Base-by-base conservation (phyloP, 2,329 filamentous ascomycete species). In the Monilinia polystroma region DNA sequence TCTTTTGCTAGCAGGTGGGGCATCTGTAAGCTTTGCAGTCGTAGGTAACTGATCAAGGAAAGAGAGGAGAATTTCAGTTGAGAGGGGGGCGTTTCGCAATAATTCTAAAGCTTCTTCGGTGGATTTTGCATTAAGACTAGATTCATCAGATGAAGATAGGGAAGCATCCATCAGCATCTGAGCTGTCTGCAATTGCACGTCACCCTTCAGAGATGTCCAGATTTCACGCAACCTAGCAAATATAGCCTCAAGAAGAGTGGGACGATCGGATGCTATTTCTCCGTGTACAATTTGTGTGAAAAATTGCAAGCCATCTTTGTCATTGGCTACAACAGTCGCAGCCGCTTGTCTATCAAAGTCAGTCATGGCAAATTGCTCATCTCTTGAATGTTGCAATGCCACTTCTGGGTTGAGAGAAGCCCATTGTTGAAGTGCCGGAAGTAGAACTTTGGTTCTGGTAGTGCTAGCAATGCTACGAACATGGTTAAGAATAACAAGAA, bases 1-100 rank as follows among this genome's bases (percentile, higher is more conserved):
- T 69, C 92, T 84, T 81, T 96, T 97, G 70, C 88, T 88, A 1
- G 90, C 85, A 12, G 90, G 89, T 16, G 88, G 85, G 66, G 89
- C 87, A 57, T 87, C 88, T 53, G 89, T 87, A 78, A 93, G 84
- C 72, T 90, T 87, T 3, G 88, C 84, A n/a, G 89, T 85, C 18
- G 87, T 88, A 67, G 92, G 90, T 52, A 97, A 84, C 32, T 86
- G 87, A 70, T 90, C 85, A 10, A 97, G 79, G 77, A 96, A 92
- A 58, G 84, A 83, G 0, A 87, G 80, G 11, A 97, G 83, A 32
- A 92, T 87, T 41, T 88, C 81, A 0, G 90, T 91, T 2, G 90
- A 87, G 51, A 96, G 82, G n/a, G 87, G 81, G 10, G 96, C 84
- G 67, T 84, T 87, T 67, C 88, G 86, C 66, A 98, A 81, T 35